Conservation (phyloP, 1,139 yeast genomes). For the Blastobotrys proliferans region DNA sequence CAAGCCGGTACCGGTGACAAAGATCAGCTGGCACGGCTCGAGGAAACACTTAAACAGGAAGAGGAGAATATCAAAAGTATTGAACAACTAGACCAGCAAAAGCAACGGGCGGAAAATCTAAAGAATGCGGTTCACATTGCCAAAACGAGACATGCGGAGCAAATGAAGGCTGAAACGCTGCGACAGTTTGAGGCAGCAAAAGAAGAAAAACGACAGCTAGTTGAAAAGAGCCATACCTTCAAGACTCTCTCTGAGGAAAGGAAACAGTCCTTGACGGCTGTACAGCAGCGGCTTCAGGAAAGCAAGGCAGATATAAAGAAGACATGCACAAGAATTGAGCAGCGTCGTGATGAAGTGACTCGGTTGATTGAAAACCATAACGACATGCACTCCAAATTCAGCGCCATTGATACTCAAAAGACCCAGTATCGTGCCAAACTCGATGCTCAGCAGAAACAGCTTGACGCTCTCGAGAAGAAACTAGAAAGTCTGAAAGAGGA, state of each 20-base stretch:
- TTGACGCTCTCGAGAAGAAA: too few relatives aligned
- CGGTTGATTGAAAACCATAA: too few relatives aligned
- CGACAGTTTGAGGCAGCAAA: slow-evolving; percentile 42
- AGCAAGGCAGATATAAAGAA: background rate
- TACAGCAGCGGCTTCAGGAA: too few relatives aligned
- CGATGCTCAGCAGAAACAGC: too few relatives aligned
- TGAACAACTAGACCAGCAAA: slow-evolving; percentile 19
- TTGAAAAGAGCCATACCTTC: too few relatives aligned
- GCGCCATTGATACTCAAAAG: background rate
- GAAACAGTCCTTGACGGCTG: too few relatives aligned
- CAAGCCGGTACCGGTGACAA: slow-evolving; percentile 15
- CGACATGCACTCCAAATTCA: too few relatives aligned
- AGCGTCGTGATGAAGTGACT: too few relatives aligned
- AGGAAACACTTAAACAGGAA: slow-evolving; percentile 39
- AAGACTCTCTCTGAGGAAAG: too few relatives aligned
- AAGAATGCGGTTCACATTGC: slow-evolving; percentile 2
- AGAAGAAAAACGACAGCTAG: slow-evolving; percentile 31
- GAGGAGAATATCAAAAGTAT: slow-evolving; percentile 1
- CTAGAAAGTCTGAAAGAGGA: too few relatives aligned
- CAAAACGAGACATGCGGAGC: slow-evolving; percentile 10
- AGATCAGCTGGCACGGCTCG: slow-evolving; percentile 1
- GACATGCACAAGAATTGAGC: too few relatives aligned
- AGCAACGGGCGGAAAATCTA: background rate
- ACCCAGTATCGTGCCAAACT: too few relatives aligned
- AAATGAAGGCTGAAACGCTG: slow-evolving; percentile 18